phyloP scores from a whole-genome alignment of 352 stramenopile species.

The Phytophthora tubulina region DNA sequence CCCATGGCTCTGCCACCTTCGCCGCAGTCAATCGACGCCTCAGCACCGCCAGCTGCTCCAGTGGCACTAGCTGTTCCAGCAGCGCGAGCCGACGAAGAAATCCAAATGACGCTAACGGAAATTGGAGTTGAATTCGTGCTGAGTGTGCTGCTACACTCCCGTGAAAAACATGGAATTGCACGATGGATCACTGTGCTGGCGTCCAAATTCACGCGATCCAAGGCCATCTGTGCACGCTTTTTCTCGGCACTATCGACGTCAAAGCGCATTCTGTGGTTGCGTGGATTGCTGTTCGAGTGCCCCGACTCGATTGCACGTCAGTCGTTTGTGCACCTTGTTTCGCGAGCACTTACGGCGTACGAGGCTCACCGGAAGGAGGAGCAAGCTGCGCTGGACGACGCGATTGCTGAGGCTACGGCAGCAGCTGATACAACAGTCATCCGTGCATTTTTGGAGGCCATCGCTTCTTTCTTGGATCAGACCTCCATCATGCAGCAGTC shows the following conservation, averaged over 20 bases:
- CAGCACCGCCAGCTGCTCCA: slow-evolving; percentile 35
- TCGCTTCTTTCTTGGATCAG: slow-evolving; percentile 76
- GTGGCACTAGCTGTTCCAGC: slow-evolving; percentile 31
- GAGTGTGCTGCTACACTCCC: slow-evolving; percentile 88
- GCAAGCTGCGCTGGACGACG: slow-evolving; percentile 35
- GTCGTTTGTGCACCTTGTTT: slow-evolving; percentile 88
- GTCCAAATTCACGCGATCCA: slow-evolving; percentile 78
- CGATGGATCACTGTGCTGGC: slow-evolving; percentile 84
- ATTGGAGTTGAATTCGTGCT: slow-evolving; percentile 91
- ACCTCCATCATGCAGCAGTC: slow-evolving; percentile 82
- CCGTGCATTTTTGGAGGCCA: slow-evolving; percentile 56
- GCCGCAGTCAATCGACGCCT: slow-evolving; percentile 11
- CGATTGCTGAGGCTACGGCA: slow-evolving; percentile 28
- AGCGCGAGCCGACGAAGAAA: slow-evolving; percentile 53
- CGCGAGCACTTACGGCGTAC: slow-evolving; percentile 74
- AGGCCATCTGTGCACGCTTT: slow-evolving; percentile 74
- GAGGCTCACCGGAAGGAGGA: slow-evolving; percentile 62
- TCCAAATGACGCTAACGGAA: slow-evolving; percentile 75
- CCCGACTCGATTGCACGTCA: slow-evolving; percentile 87
- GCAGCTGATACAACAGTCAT: slow-evolving; percentile 38
- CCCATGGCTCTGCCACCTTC: slow-evolving; percentile 34
- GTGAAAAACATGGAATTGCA: slow-evolving; percentile 89
- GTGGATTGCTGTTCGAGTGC: slow-evolving; percentile 83
- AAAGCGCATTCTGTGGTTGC: slow-evolving; percentile 70
- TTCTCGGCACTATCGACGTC: slow-evolving; percentile 68